These are phyloP conservation scores for Myxozyma udenii DNA, from an alignment of 805 yeast species.

Conservation along the genomic window DNA sequence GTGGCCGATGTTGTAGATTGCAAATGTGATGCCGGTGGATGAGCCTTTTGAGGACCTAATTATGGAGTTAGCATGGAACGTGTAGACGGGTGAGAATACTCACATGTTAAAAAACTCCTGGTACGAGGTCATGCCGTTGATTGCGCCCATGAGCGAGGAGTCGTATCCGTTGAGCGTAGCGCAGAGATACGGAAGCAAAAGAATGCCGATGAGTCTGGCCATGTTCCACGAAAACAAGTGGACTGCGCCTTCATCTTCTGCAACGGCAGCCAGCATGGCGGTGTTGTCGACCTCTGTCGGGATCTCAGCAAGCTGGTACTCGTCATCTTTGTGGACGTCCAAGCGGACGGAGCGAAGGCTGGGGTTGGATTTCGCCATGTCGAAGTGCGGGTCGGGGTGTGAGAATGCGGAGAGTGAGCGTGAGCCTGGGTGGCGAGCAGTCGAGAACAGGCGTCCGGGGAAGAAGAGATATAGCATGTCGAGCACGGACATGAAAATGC, in stretches of 20 bases:
- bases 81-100: too few species aligned
- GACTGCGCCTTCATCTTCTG: neutral
- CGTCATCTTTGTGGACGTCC: neutral
- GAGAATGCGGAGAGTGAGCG: neutral
- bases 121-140: slow-evolving; percentile 5
- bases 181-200: neutral
- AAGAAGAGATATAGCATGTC: too few species aligned
- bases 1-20: slow-evolving; percentile 15
- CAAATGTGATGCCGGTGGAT: slow-evolving; percentile 14
- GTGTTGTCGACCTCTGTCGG: neutral
- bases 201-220: neutral
- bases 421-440: neutral
- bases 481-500: too few species aligned
- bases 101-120: slow-evolving; percentile 1
- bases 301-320: neutral
- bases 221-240: neutral
- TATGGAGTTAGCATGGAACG: too few species aligned
- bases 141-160: slow-evolving; percentile 9
- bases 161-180: slow-evolving; percentile 8
- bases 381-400: neutral
- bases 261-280: neutral
- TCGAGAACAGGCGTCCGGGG: neutral
- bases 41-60: slow-evolving; percentile 17
- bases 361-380: neutral
- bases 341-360: too few species aligned